Base-by-base conservation (phyloP, 192 early-diverging fungal species). In the Coemansia furcata region DNA sequence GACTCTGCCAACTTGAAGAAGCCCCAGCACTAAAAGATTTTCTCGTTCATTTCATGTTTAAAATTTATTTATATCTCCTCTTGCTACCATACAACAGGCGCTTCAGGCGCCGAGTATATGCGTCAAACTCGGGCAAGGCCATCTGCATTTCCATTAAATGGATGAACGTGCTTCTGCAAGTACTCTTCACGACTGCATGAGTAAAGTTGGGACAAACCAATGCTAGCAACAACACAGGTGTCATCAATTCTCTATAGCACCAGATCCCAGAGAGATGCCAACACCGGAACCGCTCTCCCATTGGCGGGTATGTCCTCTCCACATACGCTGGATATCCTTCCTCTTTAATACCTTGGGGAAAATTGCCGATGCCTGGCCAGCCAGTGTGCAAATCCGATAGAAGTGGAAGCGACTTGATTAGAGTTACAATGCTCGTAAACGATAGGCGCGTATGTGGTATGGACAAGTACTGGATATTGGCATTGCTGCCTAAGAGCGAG, bases 1-100 rank as follows among this genome's bases (percentile, higher is more conserved):
- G 80, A 83, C 55, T 73, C 65, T 42, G 60, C 80, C 11, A 65
- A 49, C 17, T 64, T 83, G 29, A 77, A 62, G 58, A 83, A 83
- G 80, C 80, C 80, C 63, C 23, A 72, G 67, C 70, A 81, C 52
- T 67, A 66, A 52, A 17, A 5, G 12, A 54, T 30, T 66, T 37
- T 52, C 36, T 59, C 32, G 47, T 44, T 44, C 43, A 15, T 26
- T 26, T 26, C 23, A 26, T 26, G 37, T n/a, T 47, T 47, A 47
- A 40, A 46, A 46, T 10, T 38, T 10, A 40, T 21, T 21, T 8
- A 23, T 60, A 47, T 40, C 11, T 36, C n/a, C 14, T 50, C 0
- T 23, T 40, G 4, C 14, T 40, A 4, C 12, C 39, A 40, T 40
- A 50, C 8, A 50, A 23, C 49, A 11, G 19, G 23, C 6, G 21